These are phyloP conservation scores for Plantago coronopus DNA, from an alignment of 305 asterid genomes.

Conservation along the genomic window DNA sequence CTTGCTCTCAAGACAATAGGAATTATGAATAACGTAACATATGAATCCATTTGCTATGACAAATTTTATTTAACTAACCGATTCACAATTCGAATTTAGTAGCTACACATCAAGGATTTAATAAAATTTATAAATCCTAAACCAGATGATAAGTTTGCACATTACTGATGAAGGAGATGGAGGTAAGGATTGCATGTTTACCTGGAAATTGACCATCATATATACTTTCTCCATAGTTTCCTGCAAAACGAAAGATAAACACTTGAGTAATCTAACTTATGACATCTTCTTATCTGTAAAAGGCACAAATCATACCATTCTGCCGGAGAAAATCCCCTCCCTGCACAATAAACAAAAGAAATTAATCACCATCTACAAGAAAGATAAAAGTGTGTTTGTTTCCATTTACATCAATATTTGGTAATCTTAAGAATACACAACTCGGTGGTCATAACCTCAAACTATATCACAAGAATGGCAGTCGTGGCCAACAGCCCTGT, in stretches of 20 bases:
- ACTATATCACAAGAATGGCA: constrained; percentile 89
- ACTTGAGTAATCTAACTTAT: constrained; percentile 6
- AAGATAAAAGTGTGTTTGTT: constrained; percentile 13
- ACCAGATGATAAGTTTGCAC: constrained; percentile 20
- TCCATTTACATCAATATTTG: constrained; percentile 27
- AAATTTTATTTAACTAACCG: constrained; percentile 8
- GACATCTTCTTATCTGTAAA: neutral
- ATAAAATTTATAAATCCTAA: constrained; percentile 18
- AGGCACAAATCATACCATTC: constrained; percentile 57
- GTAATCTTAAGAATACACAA: constrained; percentile 38
- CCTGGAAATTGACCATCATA: constrained; percentile 69
- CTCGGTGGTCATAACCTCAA: constrained; percentile 71
- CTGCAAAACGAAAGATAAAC: constrained; percentile 35
- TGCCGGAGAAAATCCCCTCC: constrained; percentile 92
- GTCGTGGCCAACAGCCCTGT: constrained; percentile 88
- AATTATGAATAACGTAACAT: constrained; percentile 36
- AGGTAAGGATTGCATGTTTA: constrained; percentile 20
- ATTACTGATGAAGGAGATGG: constrained; percentile 6
- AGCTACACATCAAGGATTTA: constrained; percentile 15
- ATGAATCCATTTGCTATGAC: constrained; percentile 23
- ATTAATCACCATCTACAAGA: constrained; percentile 26
- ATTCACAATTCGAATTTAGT: constrained; percentile 21
- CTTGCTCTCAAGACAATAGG: constrained; percentile 67
- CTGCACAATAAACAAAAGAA: constrained; percentile 45
- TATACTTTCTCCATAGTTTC: constrained; percentile 75